Evolutionary conservation across 108 stramenopile species (phyloP), one percentile per base, ranked within the genome.

Genomic region (Cyclotella choctawhatcheeana): DNA sequence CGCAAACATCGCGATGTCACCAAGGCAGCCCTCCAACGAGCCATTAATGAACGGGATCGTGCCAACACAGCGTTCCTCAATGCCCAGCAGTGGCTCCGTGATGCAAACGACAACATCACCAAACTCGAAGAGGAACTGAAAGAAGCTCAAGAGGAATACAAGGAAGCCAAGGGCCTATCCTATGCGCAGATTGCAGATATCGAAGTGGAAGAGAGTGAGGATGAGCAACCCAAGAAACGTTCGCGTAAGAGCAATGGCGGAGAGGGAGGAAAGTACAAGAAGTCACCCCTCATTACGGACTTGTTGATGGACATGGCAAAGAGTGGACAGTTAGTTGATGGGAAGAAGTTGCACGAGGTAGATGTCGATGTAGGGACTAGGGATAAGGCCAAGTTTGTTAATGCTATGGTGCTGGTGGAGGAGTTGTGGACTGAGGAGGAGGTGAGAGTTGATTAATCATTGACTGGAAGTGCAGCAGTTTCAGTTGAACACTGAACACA

Each of bases 381-480:
- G 26, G 73, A 74, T 40, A 50, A 40, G 32, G 37, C 43, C 58
- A 33, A 55, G 30, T 76, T 53, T 44, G 67, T 68, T 3, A 63
- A 69, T 48, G 51, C 75, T 0, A 76, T 76, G 75, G 31, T 52
- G 21, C 37, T 76, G 20, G 75, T 76, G 7, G 67, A 67, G 50
- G 75, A 76, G 44, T 34, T 76, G 12, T 76, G 75, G 75, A 76
- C 75, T 1, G 75, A 76, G 32, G 75, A 76, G 58, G 74, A 76
- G 30, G 75, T 56, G 29, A 30, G 55, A 1, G 5, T 50, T 1
- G n/a, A 24, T 2, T 24, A 12, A 18, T 3, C 4, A 22, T 52
- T n/a, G n/a, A n/a, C n/a, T n/a, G n/a, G n/a, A n/a, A n/a, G 22
- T 52, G 3, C 10, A 12, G 6, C 6, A 12, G 12, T 40, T 40